Base-by-base conservation (phyloP, 441 rosid species). In the Viola pubescens region DNA sequence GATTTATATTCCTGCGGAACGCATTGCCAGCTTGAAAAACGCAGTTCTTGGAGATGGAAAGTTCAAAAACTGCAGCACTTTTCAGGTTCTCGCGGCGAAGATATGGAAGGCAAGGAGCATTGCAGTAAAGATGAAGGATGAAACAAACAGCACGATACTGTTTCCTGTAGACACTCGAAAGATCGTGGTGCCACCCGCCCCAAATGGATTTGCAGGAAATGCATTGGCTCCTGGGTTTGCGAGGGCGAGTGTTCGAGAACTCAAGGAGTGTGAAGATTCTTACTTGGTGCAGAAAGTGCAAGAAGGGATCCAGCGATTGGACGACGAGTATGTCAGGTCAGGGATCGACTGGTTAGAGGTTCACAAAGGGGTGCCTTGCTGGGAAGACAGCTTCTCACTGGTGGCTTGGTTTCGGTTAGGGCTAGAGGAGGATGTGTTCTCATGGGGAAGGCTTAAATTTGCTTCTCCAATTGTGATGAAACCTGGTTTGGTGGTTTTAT, bases 81-180 rank as follows among this genome's bases (percentile, higher is more conserved):
- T 62, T 5, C 64, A 71, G 45, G 75, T n/a, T 16, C 58, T 62
- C 3, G 55, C 58, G 3, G 65, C 75, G 0, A 66, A 62, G 60
- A 48, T 66, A 56, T 66, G 75, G 75, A 71, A 62, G 60, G 71
- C 68, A n/a, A 65, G 75, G 53, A 70, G 58, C 50, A 61, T 60
- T 46, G 67, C 67, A 26, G 9, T 53, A 34, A 52, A 57, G 14
- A 52, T 61, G 56, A 7, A 37, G 13, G 62, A 52, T 3, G 61
- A 70, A 3, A 11, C 5, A 4, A 9, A 38, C 40, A 63, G 48
- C 46, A 59, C 56, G 1, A 45, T 69, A 60, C 14, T 69, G 37
- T 69, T 69, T 54, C 68, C 73, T 4, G 57, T 59, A 4, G 65
- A 70, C n/a, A 43, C 10, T 9, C 6, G 63, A 41, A 58, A 7